Evolutionary conservation across 2,329 filamentous ascomycete species (phyloP).

Genomic region (Colletotrichum sansevieriae): DNA sequence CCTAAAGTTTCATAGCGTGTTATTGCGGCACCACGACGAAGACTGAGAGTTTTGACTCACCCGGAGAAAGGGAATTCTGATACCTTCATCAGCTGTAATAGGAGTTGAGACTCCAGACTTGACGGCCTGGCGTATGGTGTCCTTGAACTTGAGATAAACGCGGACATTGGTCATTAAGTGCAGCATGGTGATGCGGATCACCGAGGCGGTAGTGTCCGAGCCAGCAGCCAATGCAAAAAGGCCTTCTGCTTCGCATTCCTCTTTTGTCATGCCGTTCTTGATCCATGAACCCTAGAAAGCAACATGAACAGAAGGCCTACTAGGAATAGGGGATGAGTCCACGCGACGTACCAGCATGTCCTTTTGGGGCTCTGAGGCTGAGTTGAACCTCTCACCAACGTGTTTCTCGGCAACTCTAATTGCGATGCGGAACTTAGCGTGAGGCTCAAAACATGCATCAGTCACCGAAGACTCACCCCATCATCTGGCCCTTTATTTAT

Average conservation of each 20-base stretch:
- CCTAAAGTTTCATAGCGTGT: not conserved
- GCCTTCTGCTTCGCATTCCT: slow-evolving; percentile 48
- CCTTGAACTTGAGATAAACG: slow-evolving; percentile 59
- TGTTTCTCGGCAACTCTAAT: slow-evolving; percentile 40
- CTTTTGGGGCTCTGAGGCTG: slow-evolving; percentile 38
- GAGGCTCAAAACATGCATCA: too few species aligned
- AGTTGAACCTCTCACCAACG: slow-evolving; percentile 39
- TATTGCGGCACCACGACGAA: not conserved
- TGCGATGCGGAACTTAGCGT: not conserved
- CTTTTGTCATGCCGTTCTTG: slow-evolving; percentile 47
- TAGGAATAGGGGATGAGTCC: not conserved
- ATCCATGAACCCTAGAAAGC: slow-evolving; percentile 48
- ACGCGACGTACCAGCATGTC: slow-evolving; percentile 43
- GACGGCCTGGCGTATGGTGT: slow-evolving; percentile 58
- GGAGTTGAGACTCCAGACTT: slow-evolving; percentile 44
- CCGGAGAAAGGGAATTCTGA: slow-evolving; percentile 12
- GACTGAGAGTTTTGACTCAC: not conserved
- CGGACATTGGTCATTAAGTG: slow-evolving; percentile 64
- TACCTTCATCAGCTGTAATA: not conserved
- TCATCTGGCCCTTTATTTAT: slow-evolving; percentile 21
- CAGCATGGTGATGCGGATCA: slow-evolving; percentile 65
- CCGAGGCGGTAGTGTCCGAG: slow-evolving; percentile 69
- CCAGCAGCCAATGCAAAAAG: slow-evolving; percentile 59
- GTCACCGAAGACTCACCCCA: slow-evolving; percentile 43
- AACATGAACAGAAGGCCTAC: not conserved